Conservation (phyloP, 225 moss, liverwort and hornwort species). For the Bryoerythrophyllum caledonicum region DNA sequence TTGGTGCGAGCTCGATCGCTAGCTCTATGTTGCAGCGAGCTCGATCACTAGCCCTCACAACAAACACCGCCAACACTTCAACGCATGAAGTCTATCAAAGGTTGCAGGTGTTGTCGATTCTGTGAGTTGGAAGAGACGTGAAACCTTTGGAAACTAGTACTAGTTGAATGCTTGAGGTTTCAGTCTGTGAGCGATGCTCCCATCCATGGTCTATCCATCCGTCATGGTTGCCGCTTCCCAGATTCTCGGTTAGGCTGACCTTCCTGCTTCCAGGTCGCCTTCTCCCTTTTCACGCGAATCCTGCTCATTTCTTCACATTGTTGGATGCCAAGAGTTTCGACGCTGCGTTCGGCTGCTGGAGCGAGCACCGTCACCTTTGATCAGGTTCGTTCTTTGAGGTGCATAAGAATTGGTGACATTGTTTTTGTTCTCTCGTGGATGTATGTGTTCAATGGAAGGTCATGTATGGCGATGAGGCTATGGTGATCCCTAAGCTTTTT, state of each 20-base stretch:
- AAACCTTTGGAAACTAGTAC: neutral
- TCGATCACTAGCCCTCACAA: no score
- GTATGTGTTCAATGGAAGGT: no score
- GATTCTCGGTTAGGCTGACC: conserved; percentile 5
- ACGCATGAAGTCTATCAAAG: neutral
- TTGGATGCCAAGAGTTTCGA: neutral
- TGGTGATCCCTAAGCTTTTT: neutral
- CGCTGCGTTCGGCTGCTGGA: neutral
- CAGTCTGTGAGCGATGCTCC: neutral
- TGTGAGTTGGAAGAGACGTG: neutral
- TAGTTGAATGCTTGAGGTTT: neutral
- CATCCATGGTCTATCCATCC: conserved; percentile 15
- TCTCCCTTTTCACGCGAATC: neutral
- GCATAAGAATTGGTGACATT: neutral
- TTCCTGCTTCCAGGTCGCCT: no score
- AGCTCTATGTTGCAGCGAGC: no score
- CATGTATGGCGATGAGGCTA: neutral
- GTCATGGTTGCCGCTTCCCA: conserved; percentile 19
- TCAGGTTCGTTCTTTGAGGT: conserved; percentile 14
- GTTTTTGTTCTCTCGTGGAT: neutral
- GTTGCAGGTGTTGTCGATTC: neutral
- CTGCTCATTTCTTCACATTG: neutral
- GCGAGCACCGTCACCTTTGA: neutral
- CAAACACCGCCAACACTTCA: neutral
- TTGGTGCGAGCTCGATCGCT: no score